Conservation (phyloP, 768 basidiomycete species). For the Gymnopilus junonius region DNA sequence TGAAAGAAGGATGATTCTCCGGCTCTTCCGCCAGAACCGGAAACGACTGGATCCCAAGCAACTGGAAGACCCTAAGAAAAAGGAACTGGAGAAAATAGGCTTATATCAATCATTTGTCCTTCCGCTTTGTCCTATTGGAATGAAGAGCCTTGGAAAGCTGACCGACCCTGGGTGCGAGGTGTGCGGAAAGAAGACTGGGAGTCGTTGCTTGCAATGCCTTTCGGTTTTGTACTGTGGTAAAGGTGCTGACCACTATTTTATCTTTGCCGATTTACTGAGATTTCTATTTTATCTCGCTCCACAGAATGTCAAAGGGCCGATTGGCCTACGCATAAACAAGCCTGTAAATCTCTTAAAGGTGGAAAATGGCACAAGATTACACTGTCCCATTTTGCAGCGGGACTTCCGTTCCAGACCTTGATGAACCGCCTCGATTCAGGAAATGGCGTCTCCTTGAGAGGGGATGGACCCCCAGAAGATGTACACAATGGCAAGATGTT, state of each 20-base stretch:
- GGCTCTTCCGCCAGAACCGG: constrained; percentile 35
- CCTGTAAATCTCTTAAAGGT: constrained; percentile 42
- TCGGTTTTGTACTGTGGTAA: constrained; percentile 41
- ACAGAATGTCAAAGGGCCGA: constrained; percentile 45
- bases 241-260: constrained; percentile 24
- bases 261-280: neutral
- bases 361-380: constrained; percentile 41
- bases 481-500: constrained; percentile 39
- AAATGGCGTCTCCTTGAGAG: constrained; percentile 3
- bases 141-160: constrained; percentile 41
- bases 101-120: constrained; percentile 38
- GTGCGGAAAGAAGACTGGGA: constrained; percentile 39
- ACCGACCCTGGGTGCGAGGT: constrained; percentile 42
- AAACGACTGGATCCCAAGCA: constrained; percentile 30
- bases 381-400: constrained; percentile 12
- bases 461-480: constrained; percentile 28
- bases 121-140: constrained; percentile 39
- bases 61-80: constrained; percentile 1
- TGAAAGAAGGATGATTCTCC: constrained; percentile 39
- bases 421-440: constrained; percentile 29
- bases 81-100: constrained; percentile 20
- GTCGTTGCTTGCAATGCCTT: constrained; percentile 39
- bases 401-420: neutral
- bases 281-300: neutral
- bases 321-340: constrained; percentile 42